Percentiles rank a stretch among this genome's conserved stretches.
These are phyloP conservation scores for Talaromyces thailandensis DNA, from an alignment of 495 filamentous ascomycete species.

Conservation along the genomic window DNA sequence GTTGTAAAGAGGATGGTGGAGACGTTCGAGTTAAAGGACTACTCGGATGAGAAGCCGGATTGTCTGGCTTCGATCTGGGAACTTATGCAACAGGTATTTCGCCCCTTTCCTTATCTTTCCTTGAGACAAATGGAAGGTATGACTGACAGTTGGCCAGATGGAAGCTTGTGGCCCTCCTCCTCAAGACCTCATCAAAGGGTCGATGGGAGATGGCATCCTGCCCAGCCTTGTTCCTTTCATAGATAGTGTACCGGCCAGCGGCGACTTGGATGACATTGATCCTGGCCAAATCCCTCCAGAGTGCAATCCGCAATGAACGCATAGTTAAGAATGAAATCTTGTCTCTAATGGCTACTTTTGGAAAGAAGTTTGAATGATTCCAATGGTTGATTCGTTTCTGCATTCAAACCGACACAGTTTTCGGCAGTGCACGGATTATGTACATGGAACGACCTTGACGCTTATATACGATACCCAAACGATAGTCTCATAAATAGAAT, in stretches of 20 bases:
- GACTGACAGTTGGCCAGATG: slow-evolving; percentile 49
- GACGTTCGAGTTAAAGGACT: slow-evolving; percentile 74
- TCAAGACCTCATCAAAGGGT: slow-evolving; percentile 59
- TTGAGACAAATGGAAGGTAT: slow-evolving; percentile 5
- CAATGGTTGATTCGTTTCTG: neutral
- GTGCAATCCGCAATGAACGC: neutral
- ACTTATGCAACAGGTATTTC: slow-evolving; percentile 82
- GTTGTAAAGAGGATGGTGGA: slow-evolving; percentile 81
- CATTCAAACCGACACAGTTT: neutral
- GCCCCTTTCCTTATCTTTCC: slow-evolving; percentile 11
- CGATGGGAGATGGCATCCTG: neutral
- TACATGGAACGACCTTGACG: neutral
- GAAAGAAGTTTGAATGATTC: neutral
- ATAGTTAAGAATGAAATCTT: neutral
- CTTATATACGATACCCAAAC: neutral
- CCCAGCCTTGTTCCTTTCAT: slow-evolving; percentile 49
- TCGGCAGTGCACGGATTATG: neutral
- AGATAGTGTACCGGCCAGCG: slow-evolving; percentile 21
- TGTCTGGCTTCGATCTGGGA: slow-evolving; percentile 93
- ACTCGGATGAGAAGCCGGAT: slow-evolving; percentile 68
- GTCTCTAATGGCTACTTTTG: neutral
- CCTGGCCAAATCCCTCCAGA: neutral
- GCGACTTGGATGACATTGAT: slow-evolving; percentile 7
- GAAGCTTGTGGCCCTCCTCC: slow-evolving; percentile 89
- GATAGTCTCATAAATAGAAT: neutral